Evolutionary conservation across 768 basidiomycete species (phyloP), one percentile per base, ranked within the genome.

Genomic region (Pulveroboletus sp.): DNA sequence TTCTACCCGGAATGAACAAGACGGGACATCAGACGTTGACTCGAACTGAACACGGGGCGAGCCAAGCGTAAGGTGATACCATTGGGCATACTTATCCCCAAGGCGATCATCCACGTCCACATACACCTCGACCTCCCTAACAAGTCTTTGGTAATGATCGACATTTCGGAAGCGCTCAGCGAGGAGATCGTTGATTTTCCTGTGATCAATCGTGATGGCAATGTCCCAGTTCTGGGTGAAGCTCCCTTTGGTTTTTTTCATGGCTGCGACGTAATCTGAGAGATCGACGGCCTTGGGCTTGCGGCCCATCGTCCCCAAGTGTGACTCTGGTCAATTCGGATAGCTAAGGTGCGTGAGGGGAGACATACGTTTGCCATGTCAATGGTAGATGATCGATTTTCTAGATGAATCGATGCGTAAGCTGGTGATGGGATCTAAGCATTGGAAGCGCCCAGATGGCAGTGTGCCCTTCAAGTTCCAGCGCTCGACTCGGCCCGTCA

Each of bases 161-260:
- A 10, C 17, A 12, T 7, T 33, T 36, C 17, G 20, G 33, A 34
- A 35, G n/a, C 33, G 21, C 10, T 45, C 29, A 14, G 33, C 34
- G 34, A 45, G 43, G 7, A 45, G 33, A 11, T 45, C 43, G 13
- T 45, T 45, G 24, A 45, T 45, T 34, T 45, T 45, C 33, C 17
- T 29, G 9, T 36, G 32, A 24, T 35, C 43, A 17, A 33, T 24
- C 33, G 43, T 45, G 34, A 45, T 19, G 34, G 24, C 35, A 16
- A 45, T 1, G 35, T 45, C 43, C 43, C 43, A 45, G 43, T 45
- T 36, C 43, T 45, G 43, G 8, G 43, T 45, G 33, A 35, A 45
- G 43, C 27, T 29, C 2, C 27, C 27, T 9, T 7, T 29, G 5
- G 27, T 29, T 23, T 45, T 45, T 23, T 36, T 24, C 43, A 45